phyloP scores from a whole-genome alignment of 495 filamentous ascomycete genomes.

The Articulospora tetracladia region DNA sequence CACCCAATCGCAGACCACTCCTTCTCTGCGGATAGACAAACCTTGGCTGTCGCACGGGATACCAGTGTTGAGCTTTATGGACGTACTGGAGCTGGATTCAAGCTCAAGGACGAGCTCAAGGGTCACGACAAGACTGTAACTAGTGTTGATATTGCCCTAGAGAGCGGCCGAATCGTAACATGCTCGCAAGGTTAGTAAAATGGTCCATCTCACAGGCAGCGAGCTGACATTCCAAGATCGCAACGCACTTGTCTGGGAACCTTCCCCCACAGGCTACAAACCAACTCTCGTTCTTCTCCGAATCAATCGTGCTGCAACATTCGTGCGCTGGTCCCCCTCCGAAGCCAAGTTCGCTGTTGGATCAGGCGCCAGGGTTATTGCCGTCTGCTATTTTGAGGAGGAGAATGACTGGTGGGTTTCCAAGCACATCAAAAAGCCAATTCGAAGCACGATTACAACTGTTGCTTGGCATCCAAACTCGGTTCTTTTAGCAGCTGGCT shows the following conservation, averaged over 20 bases:
- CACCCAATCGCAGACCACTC: slow-evolving; percentile 95
- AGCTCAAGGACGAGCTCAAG: slow-evolving; percentile 83
- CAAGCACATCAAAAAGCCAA: slow-evolving; percentile 97
- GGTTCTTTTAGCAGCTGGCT: slow-evolving; percentile 88
- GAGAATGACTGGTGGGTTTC: slow-evolving; percentile 99
- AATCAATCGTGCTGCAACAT: slow-evolving; percentile 95
- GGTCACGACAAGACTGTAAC: slow-evolving; percentile 97
- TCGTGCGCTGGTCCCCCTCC: slow-evolving; percentile 94
- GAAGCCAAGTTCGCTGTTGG: slow-evolving; percentile 97
- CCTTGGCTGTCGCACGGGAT: slow-evolving; percentile 87
- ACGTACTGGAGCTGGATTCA: slow-evolving; percentile 68
- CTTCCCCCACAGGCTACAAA: slow-evolving; percentile 86
- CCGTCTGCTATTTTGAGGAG: slow-evolving; percentile 98
- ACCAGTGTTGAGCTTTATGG: slow-evolving; percentile 88
- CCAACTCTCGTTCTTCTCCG: slow-evolving; percentile 94
- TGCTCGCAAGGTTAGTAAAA: slow-evolving; percentile 79
- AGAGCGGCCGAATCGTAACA: slow-evolving; percentile 87
- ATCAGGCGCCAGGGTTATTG: slow-evolving; percentile 90
- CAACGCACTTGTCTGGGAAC: slow-evolving; percentile 97
- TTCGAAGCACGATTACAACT: slow-evolving; percentile 91
- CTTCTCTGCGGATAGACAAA: slow-evolving; percentile 87
- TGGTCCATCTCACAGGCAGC: not conserved
- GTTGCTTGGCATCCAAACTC: slow-evolving; percentile 97
- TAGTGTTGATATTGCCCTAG: slow-evolving; percentile 90
- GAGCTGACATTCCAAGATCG: slow-evolving; percentile 59